Percentiles rank a stretch among this genome's conserved stretches.
Conservation (phyloP, 345 rosid genomes). For the Citrus medica region DNA sequence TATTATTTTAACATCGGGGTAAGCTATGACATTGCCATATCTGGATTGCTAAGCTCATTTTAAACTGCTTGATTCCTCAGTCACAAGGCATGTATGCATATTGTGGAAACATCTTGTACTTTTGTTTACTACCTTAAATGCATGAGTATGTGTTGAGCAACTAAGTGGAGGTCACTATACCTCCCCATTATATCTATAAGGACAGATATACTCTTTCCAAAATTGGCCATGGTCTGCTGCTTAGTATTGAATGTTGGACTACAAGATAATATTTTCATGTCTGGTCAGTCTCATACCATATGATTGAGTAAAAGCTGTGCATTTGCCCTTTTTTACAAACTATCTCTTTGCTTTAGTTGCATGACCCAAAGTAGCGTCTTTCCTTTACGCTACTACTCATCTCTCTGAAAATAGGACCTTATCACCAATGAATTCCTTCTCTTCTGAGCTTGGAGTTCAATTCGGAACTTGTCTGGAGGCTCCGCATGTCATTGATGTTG, state of each 20-base stretch:
- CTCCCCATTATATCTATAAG: background rate
- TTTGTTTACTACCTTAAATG: background rate
- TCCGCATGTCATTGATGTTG: conserved; percentile 84
- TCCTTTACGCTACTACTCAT: conserved; percentile 12
- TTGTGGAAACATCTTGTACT: background rate
- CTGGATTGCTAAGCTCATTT: background rate
- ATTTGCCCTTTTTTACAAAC: conserved; percentile 1
- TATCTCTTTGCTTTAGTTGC: conserved; percentile 3
- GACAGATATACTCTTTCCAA: background rate
- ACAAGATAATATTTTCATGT: conserved; percentile 1
- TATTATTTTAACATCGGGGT: conserved; percentile 93
- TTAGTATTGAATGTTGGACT: background rate
- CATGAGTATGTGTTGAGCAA: background rate
- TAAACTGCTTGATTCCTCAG: conserved; percentile 1
- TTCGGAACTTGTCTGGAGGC: conserved; percentile 96
- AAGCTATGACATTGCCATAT: conserved; percentile 27
- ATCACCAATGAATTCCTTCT: conserved; percentile 90
- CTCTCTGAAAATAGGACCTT: conserved; percentile 57
- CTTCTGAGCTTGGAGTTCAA: conserved; percentile 91
- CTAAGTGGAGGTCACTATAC: background rate
- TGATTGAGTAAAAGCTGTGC: background rate
- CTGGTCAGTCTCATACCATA: background rate
- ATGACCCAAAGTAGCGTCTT: background rate
- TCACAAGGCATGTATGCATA: conserved; percentile 2
- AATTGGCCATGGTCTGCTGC: background rate